These are phyloP conservation scores for Lactifluus echinatus DNA, from an alignment of 768 basidiomycete species.

Conservation along the genomic window DNA sequence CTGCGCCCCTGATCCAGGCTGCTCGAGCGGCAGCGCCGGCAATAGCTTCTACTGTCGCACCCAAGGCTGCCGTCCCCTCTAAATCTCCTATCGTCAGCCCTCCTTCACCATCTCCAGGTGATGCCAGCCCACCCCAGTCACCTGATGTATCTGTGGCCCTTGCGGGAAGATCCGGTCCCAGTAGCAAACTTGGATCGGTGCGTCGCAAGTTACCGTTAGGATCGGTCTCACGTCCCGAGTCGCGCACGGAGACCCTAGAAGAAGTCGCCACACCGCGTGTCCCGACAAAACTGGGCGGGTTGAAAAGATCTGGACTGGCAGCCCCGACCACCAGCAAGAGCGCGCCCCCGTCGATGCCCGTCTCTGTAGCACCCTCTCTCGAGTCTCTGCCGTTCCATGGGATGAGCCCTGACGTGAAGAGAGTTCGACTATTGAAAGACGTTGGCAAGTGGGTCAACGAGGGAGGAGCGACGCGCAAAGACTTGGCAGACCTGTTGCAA, in stretches of 20 bases:
- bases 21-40: slow-evolving; percentile 48
- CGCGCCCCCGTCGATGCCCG: slow-evolving; percentile 26
- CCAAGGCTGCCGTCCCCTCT: slow-evolving; percentile 17
- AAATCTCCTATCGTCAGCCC: slow-evolving; percentile 21
- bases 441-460: slow-evolving; percentile 80
- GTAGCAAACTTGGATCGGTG: slow-evolving; percentile 51
- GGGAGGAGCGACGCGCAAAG: slow-evolving; percentile 71
- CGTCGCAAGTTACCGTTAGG: slow-evolving; percentile 66
- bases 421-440: slow-evolving; percentile 64
- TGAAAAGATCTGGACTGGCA: slow-evolving; percentile 38
- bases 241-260: slow-evolving; percentile 31
- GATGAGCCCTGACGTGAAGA: slow-evolving; percentile 54
- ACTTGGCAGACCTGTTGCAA: slow-evolving; percentile 77
- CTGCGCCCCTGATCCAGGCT: slow-evolving; percentile 82
- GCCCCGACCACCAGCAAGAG: slow-evolving; percentile 25
- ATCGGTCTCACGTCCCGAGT: slow-evolving; percentile 39
- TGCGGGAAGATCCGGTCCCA: slow-evolving; percentile 31
- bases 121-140: slow-evolving; percentile 38
- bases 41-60: slow-evolving; percentile 16
- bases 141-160: slow-evolving; percentile 31
- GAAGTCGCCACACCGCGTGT: slow-evolving; percentile 28
- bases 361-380: slow-evolving; percentile 28
- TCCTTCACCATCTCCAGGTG: slow-evolving; percentile 22
- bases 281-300: slow-evolving; percentile 19
- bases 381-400: slow-evolving; percentile 36